Evolutionary conservation across 73 alveolate species (phyloP).

Genomic region (Tetrahymena thermophila): DNA sequence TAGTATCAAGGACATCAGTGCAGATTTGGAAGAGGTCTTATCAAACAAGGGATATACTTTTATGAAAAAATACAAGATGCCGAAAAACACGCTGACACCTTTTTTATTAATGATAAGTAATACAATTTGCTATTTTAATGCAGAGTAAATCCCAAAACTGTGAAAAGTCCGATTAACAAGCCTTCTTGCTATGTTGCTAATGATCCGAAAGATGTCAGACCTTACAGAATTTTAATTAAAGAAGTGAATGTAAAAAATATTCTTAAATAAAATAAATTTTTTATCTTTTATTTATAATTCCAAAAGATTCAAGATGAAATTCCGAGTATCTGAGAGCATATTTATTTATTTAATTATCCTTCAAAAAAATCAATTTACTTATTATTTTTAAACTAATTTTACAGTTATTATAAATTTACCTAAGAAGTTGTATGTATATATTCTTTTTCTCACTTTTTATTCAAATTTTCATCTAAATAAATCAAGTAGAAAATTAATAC

Average conservation of each 20-base stretch:
- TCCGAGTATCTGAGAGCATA: neutral
- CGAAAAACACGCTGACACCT: neutral
- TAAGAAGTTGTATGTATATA: too few relatives aligned
- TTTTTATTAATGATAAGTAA: neutral
- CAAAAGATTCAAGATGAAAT: neutral
- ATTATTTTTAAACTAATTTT: too few relatives aligned
- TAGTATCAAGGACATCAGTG: neutral
- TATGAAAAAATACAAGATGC: neutral
- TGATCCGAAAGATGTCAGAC: neutral
- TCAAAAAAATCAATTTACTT: too few relatives aligned
- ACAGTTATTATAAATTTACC: too few relatives aligned
- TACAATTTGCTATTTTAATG: neutral
- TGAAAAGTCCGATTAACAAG: neutral
- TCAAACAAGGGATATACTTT: neutral
- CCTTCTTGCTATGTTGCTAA: neutral
- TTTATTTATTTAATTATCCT: too few relatives aligned
- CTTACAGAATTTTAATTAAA: neutral
- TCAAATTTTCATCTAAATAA: too few relatives aligned
- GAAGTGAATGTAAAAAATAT: neutral
- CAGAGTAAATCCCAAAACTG: neutral
- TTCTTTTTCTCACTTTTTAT: too few relatives aligned
- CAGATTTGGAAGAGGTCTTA: neutral
- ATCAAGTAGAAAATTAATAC: too few relatives aligned
- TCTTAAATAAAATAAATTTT: neutral
- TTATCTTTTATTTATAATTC: neutral